A percentile compares a stretch with the other conserved stretches of the same genome.
Evolutionary conservation across 2,329 filamentous ascomycete genomes (phyloP).

Genomic region (Neonectria coccinea): DNA sequence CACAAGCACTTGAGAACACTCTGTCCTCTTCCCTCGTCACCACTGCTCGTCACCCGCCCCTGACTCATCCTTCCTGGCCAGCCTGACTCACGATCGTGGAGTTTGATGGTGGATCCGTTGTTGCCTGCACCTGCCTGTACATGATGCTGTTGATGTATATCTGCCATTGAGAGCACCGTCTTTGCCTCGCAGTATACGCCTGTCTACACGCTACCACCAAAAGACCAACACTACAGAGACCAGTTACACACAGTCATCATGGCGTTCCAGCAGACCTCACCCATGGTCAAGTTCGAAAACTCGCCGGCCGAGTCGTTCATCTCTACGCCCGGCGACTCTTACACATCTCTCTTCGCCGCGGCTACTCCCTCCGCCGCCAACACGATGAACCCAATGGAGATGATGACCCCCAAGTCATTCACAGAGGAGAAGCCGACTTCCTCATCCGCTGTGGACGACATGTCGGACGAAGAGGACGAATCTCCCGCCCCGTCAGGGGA

Average conservation of each 20-base stretch:
- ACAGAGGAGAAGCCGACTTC: conserved; percentile 45
- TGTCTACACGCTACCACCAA: conserved; percentile 25
- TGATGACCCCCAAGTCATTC: conserved; percentile 62
- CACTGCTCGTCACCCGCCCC: conserved; percentile 31
- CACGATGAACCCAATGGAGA: conserved; percentile 60
- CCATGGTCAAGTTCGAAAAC: conserved; percentile 64
- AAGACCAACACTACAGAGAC: conserved; percentile 22
- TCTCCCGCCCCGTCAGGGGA: conserved; percentile 48
- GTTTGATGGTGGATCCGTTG: conserved; percentile 31
- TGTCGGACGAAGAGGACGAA: conserved; percentile 30
- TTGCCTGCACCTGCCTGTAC: conserved; percentile 26
- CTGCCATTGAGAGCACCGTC: conserved; percentile 21
- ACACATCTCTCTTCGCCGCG: conserved; percentile 61
- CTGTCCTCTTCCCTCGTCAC: conserved; percentile 42
- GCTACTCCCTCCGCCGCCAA: conserved; percentile 47
- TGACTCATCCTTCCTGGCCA: conserved; percentile 39
- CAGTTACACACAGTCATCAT: conserved; percentile 49
- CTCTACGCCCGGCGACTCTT: conserved; percentile 62
- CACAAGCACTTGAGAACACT: conserved; percentile 40
- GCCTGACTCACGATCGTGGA: conserved; percentile 42
- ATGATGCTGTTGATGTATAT: conserved; percentile 25
- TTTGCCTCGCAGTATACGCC: conserved; percentile 16
- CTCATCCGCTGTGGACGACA: conserved; percentile 25
- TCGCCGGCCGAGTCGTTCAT: conserved; percentile 67
- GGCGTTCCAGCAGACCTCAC: conserved; percentile 56